Base-by-base conservation (phyloP, 345 rosid genomes). In the Populus euphratica region DNA sequence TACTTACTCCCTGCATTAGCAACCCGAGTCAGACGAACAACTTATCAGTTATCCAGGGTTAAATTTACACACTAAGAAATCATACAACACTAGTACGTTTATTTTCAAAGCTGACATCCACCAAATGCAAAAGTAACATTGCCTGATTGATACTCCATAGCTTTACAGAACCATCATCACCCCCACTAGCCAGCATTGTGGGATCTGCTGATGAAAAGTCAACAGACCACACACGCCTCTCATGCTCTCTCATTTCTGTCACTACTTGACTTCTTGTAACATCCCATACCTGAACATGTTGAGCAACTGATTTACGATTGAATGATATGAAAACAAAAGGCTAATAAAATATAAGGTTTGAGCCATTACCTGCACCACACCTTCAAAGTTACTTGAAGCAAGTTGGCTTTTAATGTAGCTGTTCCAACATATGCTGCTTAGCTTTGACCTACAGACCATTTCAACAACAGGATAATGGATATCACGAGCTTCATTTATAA, bases 61-160 rank as follows among this genome's bases (percentile, higher is more conserved):
- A 76, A 25, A 52, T 74, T 76, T 64, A 78, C 72, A 52, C 41
- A 8, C 5, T 67, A 75, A 83, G 79, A 86, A 88, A 87, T 81
- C 83, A 90, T 85, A 87, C 78, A 61, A 82, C 80, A 81, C 81
- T 70, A 80, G 83, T 87, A 92, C 86, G 79, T 86, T 90, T 85
- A 87, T 87, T 84, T 92, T 90, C 89, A 83, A 94, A 93, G 93
- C 92, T 91, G 91, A 92, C 88, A 92, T 92, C 89, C 91, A 86
- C 86, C 91, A 89, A 91, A 87, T 80, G 85, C 85, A 89, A 92
- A 88, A 89, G 56, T 89, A 88, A 85, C 90, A 90, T 93, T 96
- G 97, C 99, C 97, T 96, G 99, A 92, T 96, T 93, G 97, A 96
- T 93, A 86, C 92, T 96, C 99, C 99, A 96, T 76, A 93, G 97